These are phyloP conservation scores for Glycine tomentella DNA, from an alignment of 306 rosid genomes.

Conservation along the genomic window DNA sequence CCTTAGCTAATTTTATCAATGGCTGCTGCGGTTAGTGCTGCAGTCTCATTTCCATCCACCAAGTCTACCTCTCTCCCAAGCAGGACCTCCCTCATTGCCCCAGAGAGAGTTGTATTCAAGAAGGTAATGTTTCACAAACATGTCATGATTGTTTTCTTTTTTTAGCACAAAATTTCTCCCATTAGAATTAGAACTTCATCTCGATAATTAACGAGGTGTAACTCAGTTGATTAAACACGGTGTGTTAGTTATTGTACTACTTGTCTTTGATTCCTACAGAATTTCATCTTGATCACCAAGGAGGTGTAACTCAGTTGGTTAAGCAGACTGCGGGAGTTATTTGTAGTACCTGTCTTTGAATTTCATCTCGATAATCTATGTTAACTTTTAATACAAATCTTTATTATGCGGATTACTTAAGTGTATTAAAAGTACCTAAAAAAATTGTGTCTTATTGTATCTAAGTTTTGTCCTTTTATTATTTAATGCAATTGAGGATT, in stretches of 20 bases:
- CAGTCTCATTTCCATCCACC: slow-evolving; percentile 80
- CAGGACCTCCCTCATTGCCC: slow-evolving; percentile 58
- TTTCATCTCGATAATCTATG: neutral
- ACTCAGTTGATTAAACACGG: too few species aligned
- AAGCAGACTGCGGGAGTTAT: too few species aligned
- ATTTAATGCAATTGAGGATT: neutral
- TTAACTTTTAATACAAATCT: neutral
- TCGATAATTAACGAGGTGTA: too few species aligned
- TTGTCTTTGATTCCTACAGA: neutral
- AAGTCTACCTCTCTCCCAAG: slow-evolving; percentile 66
- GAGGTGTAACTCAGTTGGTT: too few species aligned
- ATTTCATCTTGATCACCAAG: too few species aligned
- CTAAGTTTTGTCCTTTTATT: neutral
- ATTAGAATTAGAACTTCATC: neutral
- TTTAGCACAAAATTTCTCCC: neutral
- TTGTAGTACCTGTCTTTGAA: neutral
- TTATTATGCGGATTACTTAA: neutral
- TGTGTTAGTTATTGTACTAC: too few species aligned
- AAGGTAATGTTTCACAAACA: slow-evolving; percentile 51
- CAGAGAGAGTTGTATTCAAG: slow-evolving; percentile 68
- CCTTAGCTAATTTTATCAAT: slow-evolving; percentile 42
- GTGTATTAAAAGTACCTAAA: too few species aligned
- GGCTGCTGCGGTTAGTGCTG: slow-evolving; percentile 92
- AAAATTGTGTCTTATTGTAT: too few species aligned
- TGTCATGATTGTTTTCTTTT: neutral